Conservation (phyloP, 148 eudicot species). For the Silene latifolia region DNA sequence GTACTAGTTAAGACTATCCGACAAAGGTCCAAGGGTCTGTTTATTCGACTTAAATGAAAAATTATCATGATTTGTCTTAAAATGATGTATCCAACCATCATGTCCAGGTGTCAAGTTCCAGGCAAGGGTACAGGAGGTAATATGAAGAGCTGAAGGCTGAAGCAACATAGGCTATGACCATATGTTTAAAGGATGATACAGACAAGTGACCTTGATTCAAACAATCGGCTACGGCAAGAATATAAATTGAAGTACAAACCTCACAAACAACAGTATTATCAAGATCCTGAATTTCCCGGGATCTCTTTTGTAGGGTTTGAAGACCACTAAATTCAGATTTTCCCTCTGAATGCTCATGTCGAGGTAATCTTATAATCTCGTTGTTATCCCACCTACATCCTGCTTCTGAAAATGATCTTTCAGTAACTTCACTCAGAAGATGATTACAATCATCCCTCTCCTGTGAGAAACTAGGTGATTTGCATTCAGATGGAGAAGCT, state of each 20-base stretch:
- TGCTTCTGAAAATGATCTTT: constrained; percentile 1
- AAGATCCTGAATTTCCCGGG: constrained; percentile 15
- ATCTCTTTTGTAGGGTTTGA: background rate
- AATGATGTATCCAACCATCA: background rate
- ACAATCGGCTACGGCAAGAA: background rate
- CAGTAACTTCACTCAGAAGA: background rate
- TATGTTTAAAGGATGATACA: background rate
- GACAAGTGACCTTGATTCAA: background rate
- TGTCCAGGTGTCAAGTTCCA: background rate
- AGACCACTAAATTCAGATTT: background rate
- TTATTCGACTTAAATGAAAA: too few relatives aligned
- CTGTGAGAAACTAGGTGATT: too few relatives aligned
- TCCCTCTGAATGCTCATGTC: background rate
- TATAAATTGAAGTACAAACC: constrained; percentile 23
- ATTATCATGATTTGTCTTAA: background rate
- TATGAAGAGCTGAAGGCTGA: background rate
- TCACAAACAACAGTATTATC: constrained; percentile 22
- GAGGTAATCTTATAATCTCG: background rate
- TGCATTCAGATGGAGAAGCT: too few relatives aligned
- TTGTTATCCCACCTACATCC: background rate
- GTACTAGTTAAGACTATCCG: background rate
- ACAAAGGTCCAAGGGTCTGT: background rate
- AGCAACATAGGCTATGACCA: background rate
- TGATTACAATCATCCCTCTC: background rate
- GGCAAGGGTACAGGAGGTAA: background rate